These are phyloP conservation scores for Solanum etuberosum DNA, from an alignment of 257 asterid genomes.

Conservation along the genomic window DNA sequence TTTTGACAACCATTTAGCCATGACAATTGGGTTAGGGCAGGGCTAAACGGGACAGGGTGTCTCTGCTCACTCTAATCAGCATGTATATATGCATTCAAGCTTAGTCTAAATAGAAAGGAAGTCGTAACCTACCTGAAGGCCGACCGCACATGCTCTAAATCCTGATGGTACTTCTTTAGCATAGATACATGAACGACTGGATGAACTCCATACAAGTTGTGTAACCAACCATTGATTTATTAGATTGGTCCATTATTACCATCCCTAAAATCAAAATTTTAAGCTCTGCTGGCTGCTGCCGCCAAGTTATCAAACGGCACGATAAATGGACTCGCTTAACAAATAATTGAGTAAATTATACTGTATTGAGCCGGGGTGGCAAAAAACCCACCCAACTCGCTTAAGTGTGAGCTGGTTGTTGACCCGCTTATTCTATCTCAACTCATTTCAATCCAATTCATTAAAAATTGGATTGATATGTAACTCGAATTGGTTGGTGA, in stretches of 20 bases:
- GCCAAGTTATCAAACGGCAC: background rate
- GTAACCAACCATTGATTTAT: background rate
- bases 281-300: background rate
- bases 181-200: too few species aligned
- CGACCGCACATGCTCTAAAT: too few species aligned
- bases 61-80: too few species aligned
- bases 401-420: background rate
- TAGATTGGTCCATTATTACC: background rate
- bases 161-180: too few species aligned
- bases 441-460: background rate
- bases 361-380: too few species aligned
- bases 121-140: too few species aligned
- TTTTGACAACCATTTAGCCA: background rate
- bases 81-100: too few species aligned
- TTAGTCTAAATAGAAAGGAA: too few species aligned
- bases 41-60: too few species aligned
- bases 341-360: background rate
- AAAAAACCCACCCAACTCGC: background rate
- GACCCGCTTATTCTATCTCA: background rate
- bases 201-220: too few species aligned
- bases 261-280: background rate
- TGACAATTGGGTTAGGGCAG: too few species aligned
- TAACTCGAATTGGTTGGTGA: background rate
- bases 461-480: background rate
- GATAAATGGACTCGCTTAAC: background rate